Evolutionary conservation across 441 rosid genomes (phyloP), one percentile per base, ranked within the genome.

Genomic region (Erodium texanum): DNA sequence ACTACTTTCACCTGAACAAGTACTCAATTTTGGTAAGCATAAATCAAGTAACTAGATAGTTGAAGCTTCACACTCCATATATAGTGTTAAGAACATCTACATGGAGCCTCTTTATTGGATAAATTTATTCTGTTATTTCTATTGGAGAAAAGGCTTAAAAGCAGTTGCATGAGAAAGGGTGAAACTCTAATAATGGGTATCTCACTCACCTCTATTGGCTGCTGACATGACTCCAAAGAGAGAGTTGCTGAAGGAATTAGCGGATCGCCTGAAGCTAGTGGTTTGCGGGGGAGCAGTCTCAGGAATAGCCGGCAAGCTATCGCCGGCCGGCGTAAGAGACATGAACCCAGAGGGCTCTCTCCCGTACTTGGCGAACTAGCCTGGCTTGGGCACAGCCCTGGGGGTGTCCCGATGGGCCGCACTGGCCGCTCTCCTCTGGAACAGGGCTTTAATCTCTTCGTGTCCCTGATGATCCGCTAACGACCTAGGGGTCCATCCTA

Each of bases 401-500:
- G 45, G 45, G 12, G 45, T 38, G 11, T 38, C 45, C 45, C 45
- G 7, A 1, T 10, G 45, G 45, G 2, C 29, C 4, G 29, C 2
- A 27, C 45, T 38, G 45, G 45, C 1, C 9, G 11, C 1, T 0
- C 12, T 1, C 1, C 11, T 1, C 7, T 68, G 68, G 62, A 70
- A 63, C 8, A 70, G 41, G 19, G 36, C 32, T 6, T n/a, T 65
- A 41, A 74, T 66, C 8, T 69, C 73, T 50, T 70, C 77, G n/a
- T 74, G 70, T 19, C 70, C 73, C 64, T 74, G 77, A 66, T 94
- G 93, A 70, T 89, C 94, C 3, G 93, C 93, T 67, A 94, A 76
- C 58, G 68, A 86, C 76, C 84, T 81, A n/a, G 97, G 82, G 12
- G 93, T 89, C 98, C 96, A 94, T 24, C 96, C 86, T n/a, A 88